Evolutionary conservation across 352 stramenopile species (phyloP).

Genomic region (Pythium brachiatum): DNA sequence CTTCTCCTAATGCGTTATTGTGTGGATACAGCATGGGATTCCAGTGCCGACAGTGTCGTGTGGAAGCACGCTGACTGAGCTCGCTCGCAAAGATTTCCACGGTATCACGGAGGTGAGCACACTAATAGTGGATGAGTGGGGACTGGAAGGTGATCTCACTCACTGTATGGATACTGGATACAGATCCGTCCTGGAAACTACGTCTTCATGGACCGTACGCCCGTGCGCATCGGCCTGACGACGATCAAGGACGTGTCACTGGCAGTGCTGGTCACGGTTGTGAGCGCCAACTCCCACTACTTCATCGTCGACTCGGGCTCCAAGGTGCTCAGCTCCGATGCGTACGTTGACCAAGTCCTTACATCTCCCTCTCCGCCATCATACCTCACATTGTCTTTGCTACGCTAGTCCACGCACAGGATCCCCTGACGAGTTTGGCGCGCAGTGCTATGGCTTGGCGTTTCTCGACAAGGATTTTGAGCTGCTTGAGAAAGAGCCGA

Average conservation of each 20-base stretch:
- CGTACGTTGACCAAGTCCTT: conserved; percentile 25
- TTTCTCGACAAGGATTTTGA: conserved; percentile 74
- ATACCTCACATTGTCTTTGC: not conserved
- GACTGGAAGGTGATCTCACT: not conserved
- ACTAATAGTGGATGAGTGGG: not conserved
- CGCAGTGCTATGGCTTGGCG: conserved; percentile 55
- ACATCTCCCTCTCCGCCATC: not conserved
- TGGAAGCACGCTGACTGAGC: conserved; percentile 65
- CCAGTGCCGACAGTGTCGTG: conserved; percentile 59
- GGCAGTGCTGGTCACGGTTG: conserved; percentile 55
- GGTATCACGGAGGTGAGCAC: conserved; percentile 61
- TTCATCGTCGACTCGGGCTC: conserved; percentile 75
- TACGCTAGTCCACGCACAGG: conserved; percentile 24
- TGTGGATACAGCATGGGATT: conserved; percentile 34
- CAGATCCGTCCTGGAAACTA: conserved; percentile 74
- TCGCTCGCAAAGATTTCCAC: conserved; percentile 51
- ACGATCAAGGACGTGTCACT: conserved; percentile 60
- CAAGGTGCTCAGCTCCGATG: conserved; percentile 68
- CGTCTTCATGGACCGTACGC: conserved; percentile 72
- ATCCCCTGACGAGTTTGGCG: conserved; percentile 39
- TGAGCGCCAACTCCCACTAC: conserved; percentile 71
- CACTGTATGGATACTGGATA: not conserved
- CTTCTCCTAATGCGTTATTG: not conserved
- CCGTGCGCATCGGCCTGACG: conserved; percentile 61
- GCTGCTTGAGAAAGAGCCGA: conserved; percentile 47